Percentiles rank a stretch among this genome's conserved stretches.
Conservation (phyloP, 164 flowering plant genomes). For the Vitis labrusca region DNA sequence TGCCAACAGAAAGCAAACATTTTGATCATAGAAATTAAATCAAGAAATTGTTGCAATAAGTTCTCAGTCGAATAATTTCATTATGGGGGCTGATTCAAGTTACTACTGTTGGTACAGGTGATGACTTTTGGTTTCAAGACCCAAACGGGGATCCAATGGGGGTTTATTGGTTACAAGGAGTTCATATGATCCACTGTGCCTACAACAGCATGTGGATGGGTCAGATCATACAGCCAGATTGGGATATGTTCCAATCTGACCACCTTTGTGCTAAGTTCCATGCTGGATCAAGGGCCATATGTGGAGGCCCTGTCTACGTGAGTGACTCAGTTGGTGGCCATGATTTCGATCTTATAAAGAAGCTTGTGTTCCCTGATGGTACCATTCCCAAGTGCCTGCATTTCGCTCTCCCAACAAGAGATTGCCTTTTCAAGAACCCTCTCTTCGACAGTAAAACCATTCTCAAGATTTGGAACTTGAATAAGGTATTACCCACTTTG, state of each 20-base stretch:
- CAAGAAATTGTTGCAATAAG: too few species aligned
- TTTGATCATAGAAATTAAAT: too few species aligned
- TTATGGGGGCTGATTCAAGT: too few species aligned
- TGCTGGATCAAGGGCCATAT: conserved; percentile 85
- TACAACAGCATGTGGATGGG: conserved; percentile 97
- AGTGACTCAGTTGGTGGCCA: conserved; percentile 79
- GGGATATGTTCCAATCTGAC: conserved; percentile 97
- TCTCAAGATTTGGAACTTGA: conserved; percentile 89
- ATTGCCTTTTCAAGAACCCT: conserved; percentile 82
- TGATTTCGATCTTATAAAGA: conserved; percentile 65
- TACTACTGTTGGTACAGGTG: conserved; percentile 41
- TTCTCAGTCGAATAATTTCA: too few species aligned
- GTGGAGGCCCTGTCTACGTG: conserved; percentile 83
- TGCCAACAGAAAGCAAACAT: neutral
- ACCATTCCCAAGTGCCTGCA: conserved; percentile 75
- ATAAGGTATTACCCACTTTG: conserved; percentile 56
- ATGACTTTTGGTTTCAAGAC: conserved; percentile 95
- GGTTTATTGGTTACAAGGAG: conserved; percentile 89
- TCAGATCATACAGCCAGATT: conserved; percentile 83
- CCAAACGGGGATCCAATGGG: conserved; percentile 93
- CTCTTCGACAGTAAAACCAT: conserved; percentile 65
- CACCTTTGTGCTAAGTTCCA: conserved; percentile 78
- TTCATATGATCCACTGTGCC: conserved; percentile 92
- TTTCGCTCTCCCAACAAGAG: conserved; percentile 83
- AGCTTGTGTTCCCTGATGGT: conserved; percentile 81